These are phyloP conservation scores for Mycena sanguinolenta DNA, from an alignment of 768 basidiomycete genomes.

Conservation along the genomic window DNA sequence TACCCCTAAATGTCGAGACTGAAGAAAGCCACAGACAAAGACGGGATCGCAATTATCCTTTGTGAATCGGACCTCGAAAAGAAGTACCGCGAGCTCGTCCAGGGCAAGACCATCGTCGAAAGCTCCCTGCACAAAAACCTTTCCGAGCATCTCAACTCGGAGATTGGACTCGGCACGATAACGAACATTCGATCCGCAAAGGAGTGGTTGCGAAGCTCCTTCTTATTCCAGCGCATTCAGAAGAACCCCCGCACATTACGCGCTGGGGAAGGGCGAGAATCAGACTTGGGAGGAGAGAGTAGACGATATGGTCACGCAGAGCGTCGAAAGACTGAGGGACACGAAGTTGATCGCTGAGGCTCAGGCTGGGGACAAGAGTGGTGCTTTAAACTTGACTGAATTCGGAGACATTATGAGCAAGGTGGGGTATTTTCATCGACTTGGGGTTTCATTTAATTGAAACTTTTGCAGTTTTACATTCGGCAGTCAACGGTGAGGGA, in stretches of 20 bases:
- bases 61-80: constrained; percentile 80
- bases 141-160: constrained; percentile 93
- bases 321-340: constrained; percentile 70
- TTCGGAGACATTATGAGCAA: constrained; percentile 92
- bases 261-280: constrained; percentile 65
- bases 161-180: constrained; percentile 91
- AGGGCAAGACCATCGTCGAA: constrained; percentile 85
- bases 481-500: constrained; percentile 72
- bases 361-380: constrained; percentile 49
- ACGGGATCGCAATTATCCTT: constrained; percentile 87
- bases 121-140: constrained; percentile 88
- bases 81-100: constrained; percentile 78
- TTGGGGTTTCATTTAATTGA: neutral
- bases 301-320: constrained; percentile 80
- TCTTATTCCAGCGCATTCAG: constrained; percentile 87
- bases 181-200: constrained; percentile 76
- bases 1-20: neutral
- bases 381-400: constrained; percentile 71
- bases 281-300: constrained; percentile 80
- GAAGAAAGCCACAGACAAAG: constrained; percentile 67
- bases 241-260: constrained; percentile 87
- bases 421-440: constrained; percentile 51
- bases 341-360: constrained; percentile 70
- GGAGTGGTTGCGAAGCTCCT: constrained; percentile 87
- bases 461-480: constrained; percentile 73